phyloP scores from a whole-genome alignment of 164 flowering plant genomes.

The Vitis cinerea region DNA sequence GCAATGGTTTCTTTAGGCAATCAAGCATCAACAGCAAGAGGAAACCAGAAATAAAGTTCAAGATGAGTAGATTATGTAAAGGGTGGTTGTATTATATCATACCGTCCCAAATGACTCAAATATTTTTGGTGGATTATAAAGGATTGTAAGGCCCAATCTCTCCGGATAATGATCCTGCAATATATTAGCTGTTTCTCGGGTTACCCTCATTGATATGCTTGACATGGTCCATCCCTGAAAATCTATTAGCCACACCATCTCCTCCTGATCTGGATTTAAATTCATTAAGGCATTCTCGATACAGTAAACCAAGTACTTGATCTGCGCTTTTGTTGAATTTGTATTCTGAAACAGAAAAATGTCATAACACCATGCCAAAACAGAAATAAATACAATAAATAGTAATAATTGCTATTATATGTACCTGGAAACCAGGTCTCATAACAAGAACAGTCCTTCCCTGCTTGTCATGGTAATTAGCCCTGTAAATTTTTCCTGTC shows the following conservation, averaged over 20 bases:
- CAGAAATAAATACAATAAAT: not conserved
- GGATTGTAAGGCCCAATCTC: conserved; percentile 31
- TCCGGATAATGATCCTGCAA: conserved; percentile 42
- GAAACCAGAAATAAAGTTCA: not conserved
- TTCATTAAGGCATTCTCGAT: conserved; percentile 36
- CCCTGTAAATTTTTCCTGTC: too few relatives aligned
- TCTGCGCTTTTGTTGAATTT: conserved; percentile 16
- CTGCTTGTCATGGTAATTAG: too few relatives aligned
- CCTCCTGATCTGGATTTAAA: too few relatives aligned
- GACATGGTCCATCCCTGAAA: conserved; percentile 21
- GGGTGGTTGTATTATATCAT: not conserved
- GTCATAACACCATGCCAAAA: not conserved
- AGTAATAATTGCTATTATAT: too few relatives aligned
- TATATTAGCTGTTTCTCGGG: conserved; percentile 29
- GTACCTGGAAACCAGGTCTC: too few relatives aligned
- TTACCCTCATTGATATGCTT: conserved; percentile 22
- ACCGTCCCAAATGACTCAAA: conserved; percentile 40
- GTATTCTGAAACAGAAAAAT: conserved; percentile 20
- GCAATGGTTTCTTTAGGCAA: not conserved
- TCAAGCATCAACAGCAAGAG: not conserved
- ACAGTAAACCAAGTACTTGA: conserved; percentile 28
- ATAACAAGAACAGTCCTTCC: too few relatives aligned
- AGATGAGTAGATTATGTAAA: not conserved
- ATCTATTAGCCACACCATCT: too few relatives aligned
- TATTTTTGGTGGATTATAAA: conserved; percentile 37